Percentiles rank a stretch among this genome's conserved stretches.
phyloP scores from a whole-genome alignment of 768 basidiomycete species.

The Atractiella rhizophila region DNA sequence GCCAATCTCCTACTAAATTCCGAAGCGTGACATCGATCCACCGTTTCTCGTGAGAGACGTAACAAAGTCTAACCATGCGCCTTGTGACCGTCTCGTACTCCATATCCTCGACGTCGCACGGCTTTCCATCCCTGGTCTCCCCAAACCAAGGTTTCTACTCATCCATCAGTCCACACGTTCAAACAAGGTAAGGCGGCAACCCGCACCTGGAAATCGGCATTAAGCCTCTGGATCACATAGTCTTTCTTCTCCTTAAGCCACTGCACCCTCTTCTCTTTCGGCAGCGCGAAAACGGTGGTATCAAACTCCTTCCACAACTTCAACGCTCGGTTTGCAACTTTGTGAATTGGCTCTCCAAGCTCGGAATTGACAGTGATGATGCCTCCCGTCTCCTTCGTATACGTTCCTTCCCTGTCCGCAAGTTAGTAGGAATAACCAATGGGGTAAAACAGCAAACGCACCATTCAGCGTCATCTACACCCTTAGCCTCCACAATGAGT shows the following conservation, averaged over 20 bases:
- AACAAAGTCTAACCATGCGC: constrained; percentile 83
- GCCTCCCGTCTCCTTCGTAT: constrained; percentile 76
- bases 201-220: constrained; percentile 60
- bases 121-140: constrained; percentile 72
- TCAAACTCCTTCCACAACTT: constrained; percentile 99
- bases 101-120: constrained; percentile 77
- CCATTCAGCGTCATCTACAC: constrained; percentile 65
- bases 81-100: constrained; percentile 89
- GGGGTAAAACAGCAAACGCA: background rate
- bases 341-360: constrained; percentile 95
- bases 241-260: constrained; percentile 72
- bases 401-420: constrained; percentile 89
- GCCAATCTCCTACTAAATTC: constrained; percentile 88
- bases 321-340: constrained; percentile 87
- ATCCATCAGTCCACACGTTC: background rate
- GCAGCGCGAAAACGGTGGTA: constrained; percentile 75
- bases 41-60: constrained; percentile 62
- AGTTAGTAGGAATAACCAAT: too few relatives aligned
- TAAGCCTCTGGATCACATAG: constrained; percentile 72
- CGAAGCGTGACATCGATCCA: constrained; percentile 83
- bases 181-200: background rate
- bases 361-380: constrained; percentile 92
- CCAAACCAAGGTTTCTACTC: constrained; percentile 50
- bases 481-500: constrained; percentile 77
- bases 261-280: constrained; percentile 74